These are phyloP conservation scores for Paratinospora sagittata DNA, from an alignment of 164 flowering plant genomes.

Conservation along the genomic window DNA sequence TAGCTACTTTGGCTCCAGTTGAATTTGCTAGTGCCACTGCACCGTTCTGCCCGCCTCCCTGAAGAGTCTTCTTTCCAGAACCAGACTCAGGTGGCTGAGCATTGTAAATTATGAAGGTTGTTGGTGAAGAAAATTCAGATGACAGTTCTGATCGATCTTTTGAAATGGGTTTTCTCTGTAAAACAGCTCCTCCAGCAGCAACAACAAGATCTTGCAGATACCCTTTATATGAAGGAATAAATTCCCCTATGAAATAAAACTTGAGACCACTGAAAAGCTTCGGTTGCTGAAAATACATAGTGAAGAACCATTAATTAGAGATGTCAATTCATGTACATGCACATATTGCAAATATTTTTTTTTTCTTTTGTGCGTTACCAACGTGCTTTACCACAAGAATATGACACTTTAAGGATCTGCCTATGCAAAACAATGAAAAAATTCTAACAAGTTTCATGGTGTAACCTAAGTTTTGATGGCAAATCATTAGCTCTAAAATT, in stretches of 20 bases:
- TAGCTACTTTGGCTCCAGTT: conserved; percentile 48
- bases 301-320: background rate
- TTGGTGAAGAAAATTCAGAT: conserved; percentile 14
- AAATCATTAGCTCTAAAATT: too few species aligned
- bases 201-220: conserved; percentile 64
- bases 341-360: background rate
- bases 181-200: conserved; percentile 78
- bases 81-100: conserved; percentile 51
- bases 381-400: too few species aligned
- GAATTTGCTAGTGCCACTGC: conserved; percentile 59
- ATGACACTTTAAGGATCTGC: too few species aligned
- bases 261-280: conserved; percentile 55
- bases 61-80: conserved; percentile 23
- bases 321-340: background rate
- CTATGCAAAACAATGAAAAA: too few species aligned
- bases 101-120: conserved; percentile 60
- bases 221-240: conserved; percentile 54
- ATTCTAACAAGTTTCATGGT: too few species aligned
- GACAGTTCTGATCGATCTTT: conserved; percentile 19
- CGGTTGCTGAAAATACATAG: conserved; percentile 66
- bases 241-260: conserved; percentile 72
- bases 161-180: conserved; percentile 66
- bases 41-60: conserved; percentile 30
- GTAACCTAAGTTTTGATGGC: too few species aligned
- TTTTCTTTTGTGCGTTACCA: too few species aligned